Evolutionary conservation across 768 basidiomycete genomes (phyloP), one percentile per base, ranked within the genome.

Genomic region (Hydnomerulius pinastri): DNA sequence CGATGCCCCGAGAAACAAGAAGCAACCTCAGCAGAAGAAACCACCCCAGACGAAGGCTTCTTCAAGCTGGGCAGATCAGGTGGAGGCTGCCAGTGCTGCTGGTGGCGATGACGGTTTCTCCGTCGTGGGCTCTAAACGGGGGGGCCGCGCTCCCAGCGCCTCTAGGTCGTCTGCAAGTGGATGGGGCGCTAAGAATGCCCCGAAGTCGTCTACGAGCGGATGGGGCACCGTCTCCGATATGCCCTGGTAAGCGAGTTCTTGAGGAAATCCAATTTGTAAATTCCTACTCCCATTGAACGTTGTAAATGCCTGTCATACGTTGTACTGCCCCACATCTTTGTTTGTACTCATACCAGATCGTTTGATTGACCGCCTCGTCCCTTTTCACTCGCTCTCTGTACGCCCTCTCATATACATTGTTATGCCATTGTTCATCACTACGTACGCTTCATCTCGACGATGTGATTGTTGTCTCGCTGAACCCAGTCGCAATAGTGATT

Each of bases 31-130:
- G n/a, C n/a, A 49, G 37, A 49, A 52, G 54, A 61, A 53, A 43
- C 41, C 45, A 2, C 32, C 10, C 37, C 53, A 57, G 39, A 33
- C 48, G 2, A 57, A 23, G 20, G 35, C 4, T 0, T 36, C 38
- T 15, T n/a, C 54, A 6, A 57, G 8, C 52, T 65, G 67, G 65
- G 66, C 68, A 17, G 68, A 68, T 12, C 53, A 68, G 40, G 54
- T 69, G 20, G 66, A 68, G 0, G 53, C 46, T 8, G 58, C 27
- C 53, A 37, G 25, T 53, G 49, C 48, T 28, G 48, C 43, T 42
- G 46, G 48, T 17, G 15, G 17, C 17, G 24, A 38, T 10, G 51
- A 36, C 24, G 30, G 12, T 2, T 51, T 44, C 33, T 49, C 47
- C 12, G 25, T 32, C 29, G 44, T 43, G 36, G 7, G 46, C n/a